A percentile compares a stretch with the other conserved stretches of the same genome.
Evolutionary conservation across 371 early-diverging fungal genomes (phyloP).

Genomic region (Mucor piriformis): DNA sequence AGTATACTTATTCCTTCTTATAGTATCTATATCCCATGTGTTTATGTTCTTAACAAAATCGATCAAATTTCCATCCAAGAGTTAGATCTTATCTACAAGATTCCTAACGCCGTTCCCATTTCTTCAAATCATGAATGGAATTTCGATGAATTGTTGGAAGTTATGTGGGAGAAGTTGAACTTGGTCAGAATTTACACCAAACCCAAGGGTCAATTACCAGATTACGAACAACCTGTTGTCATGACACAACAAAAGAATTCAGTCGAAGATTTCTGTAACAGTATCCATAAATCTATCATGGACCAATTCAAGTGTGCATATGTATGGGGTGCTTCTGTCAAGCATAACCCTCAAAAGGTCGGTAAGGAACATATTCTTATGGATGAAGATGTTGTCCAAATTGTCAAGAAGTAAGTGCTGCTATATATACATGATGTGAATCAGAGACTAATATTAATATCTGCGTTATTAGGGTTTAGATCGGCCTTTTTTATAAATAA

Average conservation of each 20-base stretch:
- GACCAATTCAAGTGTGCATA: slow-evolving; percentile 95
- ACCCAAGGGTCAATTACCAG: slow-evolving; percentile 97
- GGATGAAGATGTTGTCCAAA: slow-evolving; percentile 99
- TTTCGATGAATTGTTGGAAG: slow-evolving; percentile 97
- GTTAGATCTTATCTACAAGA: slow-evolving; percentile 92
- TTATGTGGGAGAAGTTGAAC: slow-evolving; percentile 90
- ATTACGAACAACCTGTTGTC: slow-evolving; percentile 97
- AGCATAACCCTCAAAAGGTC: slow-evolving; percentile 99
- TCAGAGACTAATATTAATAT: too few relatives aligned
- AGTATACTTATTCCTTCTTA: neutral
- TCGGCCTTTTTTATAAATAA: slow-evolving; percentile 1
- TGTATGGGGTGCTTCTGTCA: slow-evolving; percentile 99
- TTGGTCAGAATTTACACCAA: slow-evolving; percentile 93
- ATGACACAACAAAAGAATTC: slow-evolving; percentile 75
- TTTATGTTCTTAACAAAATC: slow-evolving; percentile 97
- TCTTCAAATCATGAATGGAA: slow-evolving; percentile 99
- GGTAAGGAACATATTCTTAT: slow-evolving; percentile 94
- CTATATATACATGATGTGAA: too few relatives aligned
- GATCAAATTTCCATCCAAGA: slow-evolving; percentile 94
- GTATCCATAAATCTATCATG: slow-evolving; percentile 96
- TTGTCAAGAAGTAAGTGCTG: slow-evolving; percentile 72
- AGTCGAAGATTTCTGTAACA: slow-evolving; percentile 97
- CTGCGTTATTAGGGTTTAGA: slow-evolving; percentile 11
- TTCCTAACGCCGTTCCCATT: slow-evolving; percentile 98
- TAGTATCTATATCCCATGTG: slow-evolving; percentile 75